Conservation (phyloP, 345 rosid species). For the Geranium brycei region DNA sequence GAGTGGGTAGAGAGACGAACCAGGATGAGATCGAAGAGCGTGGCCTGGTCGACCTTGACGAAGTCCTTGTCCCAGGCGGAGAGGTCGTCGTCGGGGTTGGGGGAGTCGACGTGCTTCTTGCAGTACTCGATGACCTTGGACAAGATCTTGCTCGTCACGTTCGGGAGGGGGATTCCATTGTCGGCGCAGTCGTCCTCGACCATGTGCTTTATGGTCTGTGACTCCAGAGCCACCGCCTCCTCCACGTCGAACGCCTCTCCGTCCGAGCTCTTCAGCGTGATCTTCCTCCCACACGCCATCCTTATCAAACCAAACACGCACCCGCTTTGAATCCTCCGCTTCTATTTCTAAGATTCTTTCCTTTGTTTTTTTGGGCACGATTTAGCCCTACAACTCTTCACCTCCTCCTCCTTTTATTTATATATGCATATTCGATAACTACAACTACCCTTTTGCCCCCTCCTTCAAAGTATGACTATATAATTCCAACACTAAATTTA, state of each 20-base stretch:
- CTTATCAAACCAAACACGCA: too few relatives aligned
- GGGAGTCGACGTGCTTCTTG: conserved; percentile 2
- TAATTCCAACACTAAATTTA: too few relatives aligned
- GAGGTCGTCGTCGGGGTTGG: neutral
- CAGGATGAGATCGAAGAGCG: neutral
- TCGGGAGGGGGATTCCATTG: conserved; percentile 4
- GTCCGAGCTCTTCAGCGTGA: conserved; percentile 1
- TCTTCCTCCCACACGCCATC: neutral
- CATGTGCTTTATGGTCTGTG: conserved; percentile 4
- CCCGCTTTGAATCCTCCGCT: too few relatives aligned
- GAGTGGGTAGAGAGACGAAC: neutral
- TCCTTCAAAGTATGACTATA: too few relatives aligned
- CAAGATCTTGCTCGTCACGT: neutral
- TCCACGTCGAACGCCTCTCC: conserved; percentile 10
- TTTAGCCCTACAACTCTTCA: too few relatives aligned
- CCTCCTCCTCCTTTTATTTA: too few relatives aligned
- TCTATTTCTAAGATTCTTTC: too few relatives aligned
- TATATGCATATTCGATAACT: too few relatives aligned
- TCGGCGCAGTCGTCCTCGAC: neutral
- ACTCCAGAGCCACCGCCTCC: conserved; percentile 4
- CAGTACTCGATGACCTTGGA: conserved; percentile 7
- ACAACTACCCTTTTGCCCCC: too few relatives aligned
- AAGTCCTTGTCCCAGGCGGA: neutral
- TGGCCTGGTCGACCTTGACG: conserved; percentile 2
- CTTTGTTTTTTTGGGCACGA: too few relatives aligned